These are phyloP conservation scores for Backusella westeae DNA, from an alignment of 192 early-diverging fungal genomes.

Conservation along the genomic window DNA sequence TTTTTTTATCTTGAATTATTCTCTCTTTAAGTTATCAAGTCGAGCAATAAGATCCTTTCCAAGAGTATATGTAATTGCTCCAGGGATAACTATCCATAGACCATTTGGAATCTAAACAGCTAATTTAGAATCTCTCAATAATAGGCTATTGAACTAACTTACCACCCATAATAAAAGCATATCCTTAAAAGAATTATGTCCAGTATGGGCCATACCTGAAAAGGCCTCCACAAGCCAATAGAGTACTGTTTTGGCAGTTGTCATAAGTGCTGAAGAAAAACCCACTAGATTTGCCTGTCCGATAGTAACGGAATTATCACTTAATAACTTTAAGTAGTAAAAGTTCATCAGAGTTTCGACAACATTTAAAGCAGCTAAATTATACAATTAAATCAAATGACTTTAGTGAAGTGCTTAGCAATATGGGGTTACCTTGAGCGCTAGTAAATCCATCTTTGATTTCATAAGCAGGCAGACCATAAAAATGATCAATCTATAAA, in stretches of 20 bases:
- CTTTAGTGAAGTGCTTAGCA: neutral
- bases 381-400: neutral
- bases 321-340: conserved; percentile 18
- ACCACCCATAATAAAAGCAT: conserved; percentile 28
- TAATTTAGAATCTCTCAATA: neutral
- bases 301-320: neutral
- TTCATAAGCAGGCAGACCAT: conserved; percentile 28
- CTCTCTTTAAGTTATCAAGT: neutral
- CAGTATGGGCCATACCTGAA: conserved; percentile 27
- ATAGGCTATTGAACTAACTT: neutral
- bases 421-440: conserved; percentile 28
- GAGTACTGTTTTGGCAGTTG: conserved; percentile 28
- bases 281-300: conserved; percentile 26
- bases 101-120: conserved; percentile 31
- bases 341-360: conserved; percentile 28
- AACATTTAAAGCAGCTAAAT: conserved; percentile 28
- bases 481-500: conserved; percentile 33
- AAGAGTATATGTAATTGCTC: conserved; percentile 8
- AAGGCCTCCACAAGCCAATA: conserved; percentile 33
- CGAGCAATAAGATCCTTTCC: conserved; percentile 12
- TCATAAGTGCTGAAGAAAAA: conserved; percentile 26
- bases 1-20: neutral
- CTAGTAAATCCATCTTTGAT: conserved; percentile 34
- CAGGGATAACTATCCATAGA: conserved; percentile 33
- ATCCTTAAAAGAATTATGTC: conserved; percentile 19